Percentiles rank a stretch among this genome's conserved stretches.
Conservation (phyloP, 352 stramenopile genomes). For the Phytophthora tubulina region DNA sequence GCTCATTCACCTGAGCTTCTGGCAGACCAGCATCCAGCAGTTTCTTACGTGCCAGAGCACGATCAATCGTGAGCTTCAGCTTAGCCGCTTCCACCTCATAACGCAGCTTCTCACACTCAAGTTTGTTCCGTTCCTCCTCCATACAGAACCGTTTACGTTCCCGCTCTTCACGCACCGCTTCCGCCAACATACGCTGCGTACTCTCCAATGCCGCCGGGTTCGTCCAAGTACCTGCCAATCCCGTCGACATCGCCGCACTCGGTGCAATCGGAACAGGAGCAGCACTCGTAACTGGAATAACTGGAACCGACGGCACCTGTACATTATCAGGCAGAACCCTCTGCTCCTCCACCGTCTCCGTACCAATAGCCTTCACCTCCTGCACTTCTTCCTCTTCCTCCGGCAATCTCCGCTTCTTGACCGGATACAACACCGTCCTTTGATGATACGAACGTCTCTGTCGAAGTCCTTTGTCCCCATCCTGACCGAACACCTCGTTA, state of each 20-base stretch:
- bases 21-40: conserved; percentile 62
- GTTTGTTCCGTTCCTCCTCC: conserved; percentile 64
- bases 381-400: conserved; percentile 21
- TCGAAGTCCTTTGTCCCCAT: conserved; percentile 37
- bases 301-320: not conserved
- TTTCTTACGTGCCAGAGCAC: conserved; percentile 60
- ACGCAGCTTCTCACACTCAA: conserved; percentile 76
- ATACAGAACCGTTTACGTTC: conserved; percentile 70
- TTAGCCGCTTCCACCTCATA: conserved; percentile 65
- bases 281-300: not conserved
- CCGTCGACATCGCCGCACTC: conserved; percentile 22
- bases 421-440: not conserved
- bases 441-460: conserved; percentile 40
- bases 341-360: conserved; percentile 8
- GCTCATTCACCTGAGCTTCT: conserved; percentile 48
- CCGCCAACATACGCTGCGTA: conserved; percentile 58
- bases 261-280: conserved; percentile 7
- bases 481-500: conserved; percentile 62
- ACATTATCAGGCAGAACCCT: not conserved
- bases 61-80: conserved; percentile 62
- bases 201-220: conserved; percentile 53
- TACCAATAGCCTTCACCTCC: conserved; percentile 2
- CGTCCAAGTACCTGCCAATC: conserved; percentile 30
- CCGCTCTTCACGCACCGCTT: conserved; percentile 71
- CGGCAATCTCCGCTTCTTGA: conserved; percentile 28